Base-by-base conservation (phyloP, 139 green algal species). In the Coelastrella sp. region DNA sequence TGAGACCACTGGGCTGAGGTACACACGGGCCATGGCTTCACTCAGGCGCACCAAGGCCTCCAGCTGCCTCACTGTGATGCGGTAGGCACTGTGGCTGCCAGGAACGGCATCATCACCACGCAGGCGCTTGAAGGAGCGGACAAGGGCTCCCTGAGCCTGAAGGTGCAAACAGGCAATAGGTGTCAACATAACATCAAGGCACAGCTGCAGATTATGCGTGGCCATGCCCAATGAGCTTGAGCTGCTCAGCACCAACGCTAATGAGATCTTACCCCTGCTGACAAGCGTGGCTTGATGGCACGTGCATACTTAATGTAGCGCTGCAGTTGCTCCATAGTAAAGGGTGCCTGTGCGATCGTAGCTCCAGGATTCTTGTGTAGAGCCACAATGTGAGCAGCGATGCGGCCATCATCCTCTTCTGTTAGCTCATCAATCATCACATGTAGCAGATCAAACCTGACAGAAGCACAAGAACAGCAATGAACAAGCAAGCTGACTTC, bases 341-440 rank as follows among this genome's bases (percentile, higher is more conserved):
- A 99, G 5, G 92, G 92, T 63, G 91, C 90, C 32, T 62, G 41
- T 3, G 60, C 64, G 35, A 96, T 90, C 88, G 53, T 73, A 51
- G 68, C 66, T n/a, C 40, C 76, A 23, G 87, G 85, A 77, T 88
- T 78, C 37, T 88, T 89, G 90, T 97, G 95, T 64, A 95, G 82
- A 38, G 57, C 60, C 32, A 98, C 85, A 85, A 98, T 98, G 91
- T 98, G 96, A 2, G 57, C 59, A 5, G 95, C 96, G 62, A 98
- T 96, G 66, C 89, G 89, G 13, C 83, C 72, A 85, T 98, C 96
- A 50, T 92, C 84, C 32, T 83, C 84, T 34, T 95, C 91, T 21
- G 96, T 95, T 19, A 94, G 95, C 89, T 98, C 95, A 82, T 98
- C 96, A 37, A 98, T 87, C 96, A 98, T 98, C 32, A 98, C 93